A percentile compares a stretch with the other conserved stretches of the same genome.
Evolutionary conservation across 352 stramenopile genomes (phyloP).

Genomic region (Globisporangium recalcitrans): DNA sequence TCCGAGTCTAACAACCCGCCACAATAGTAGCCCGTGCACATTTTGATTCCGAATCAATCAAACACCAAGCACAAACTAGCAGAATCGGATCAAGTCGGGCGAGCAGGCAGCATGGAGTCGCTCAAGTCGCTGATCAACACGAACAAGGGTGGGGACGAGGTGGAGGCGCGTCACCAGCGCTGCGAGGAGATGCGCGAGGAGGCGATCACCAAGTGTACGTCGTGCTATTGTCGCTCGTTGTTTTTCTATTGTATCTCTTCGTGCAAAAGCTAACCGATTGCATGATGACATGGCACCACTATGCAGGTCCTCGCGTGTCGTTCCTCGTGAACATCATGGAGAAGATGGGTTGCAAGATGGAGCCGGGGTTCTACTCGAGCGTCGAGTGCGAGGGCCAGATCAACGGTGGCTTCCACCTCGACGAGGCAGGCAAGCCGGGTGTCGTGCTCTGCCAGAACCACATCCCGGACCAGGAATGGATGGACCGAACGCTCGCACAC

Average conservation of each 20-base stretch:
- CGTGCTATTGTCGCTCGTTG: not conserved
- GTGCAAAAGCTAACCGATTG: not conserved
- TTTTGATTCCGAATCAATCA: not conserved
- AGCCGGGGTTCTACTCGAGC: conserved; percentile 70
- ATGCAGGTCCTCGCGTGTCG: conserved; percentile 62
- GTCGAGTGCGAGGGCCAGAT: conserved; percentile 82
- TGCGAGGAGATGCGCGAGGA: conserved; percentile 70
- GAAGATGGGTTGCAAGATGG: conserved; percentile 80
- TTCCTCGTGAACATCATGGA: conserved; percentile 84
- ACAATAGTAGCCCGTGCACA: conserved; percentile 9
- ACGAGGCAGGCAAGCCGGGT: conserved; percentile 64
- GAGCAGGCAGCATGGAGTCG: conserved; percentile 42
- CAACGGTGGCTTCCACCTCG: conserved; percentile 82
- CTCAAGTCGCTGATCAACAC: conserved; percentile 58
- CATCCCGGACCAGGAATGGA: conserved; percentile 87
- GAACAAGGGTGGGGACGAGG: conserved; percentile 28
- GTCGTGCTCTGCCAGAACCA: conserved; percentile 90
- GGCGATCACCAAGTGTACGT: conserved; percentile 65
- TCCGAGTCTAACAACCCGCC: not conserved
- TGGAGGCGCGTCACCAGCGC: conserved; percentile 37
- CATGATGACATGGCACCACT: not conserved
- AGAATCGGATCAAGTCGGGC: conserved; percentile 1
- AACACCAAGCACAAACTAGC: not conserved
- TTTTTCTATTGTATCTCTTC: not conserved
- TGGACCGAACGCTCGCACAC: conserved; percentile 90